A percentile compares a stretch with the other conserved stretches of the same genome.
Evolutionary conservation across 352 stramenopile genomes (phyloP).

Genomic region (Globisporangium nunn): DNA sequence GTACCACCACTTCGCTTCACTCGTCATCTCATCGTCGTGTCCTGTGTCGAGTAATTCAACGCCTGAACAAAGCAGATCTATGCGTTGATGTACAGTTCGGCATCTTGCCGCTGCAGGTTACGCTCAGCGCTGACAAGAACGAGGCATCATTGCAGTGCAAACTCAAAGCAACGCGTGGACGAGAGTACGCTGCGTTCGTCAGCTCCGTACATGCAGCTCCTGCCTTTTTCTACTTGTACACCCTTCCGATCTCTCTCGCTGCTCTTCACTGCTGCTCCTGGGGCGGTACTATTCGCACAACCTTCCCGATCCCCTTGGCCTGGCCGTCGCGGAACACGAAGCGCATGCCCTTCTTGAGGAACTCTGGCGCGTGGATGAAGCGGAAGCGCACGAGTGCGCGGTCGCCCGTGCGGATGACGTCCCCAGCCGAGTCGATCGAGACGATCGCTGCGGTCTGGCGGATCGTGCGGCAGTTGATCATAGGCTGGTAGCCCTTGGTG

Average conservation of each 20-base stretch:
- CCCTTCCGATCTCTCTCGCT: background rate
- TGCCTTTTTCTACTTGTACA: background rate
- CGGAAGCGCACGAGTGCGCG: slow-evolving; percentile 84
- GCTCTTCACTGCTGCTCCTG: slow-evolving; percentile 11
- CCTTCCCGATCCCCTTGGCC: slow-evolving; percentile 95
- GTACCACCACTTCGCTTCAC: too few relatives aligned
- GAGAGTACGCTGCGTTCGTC: too few relatives aligned
- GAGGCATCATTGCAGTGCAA: too few relatives aligned
- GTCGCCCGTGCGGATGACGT: slow-evolving; percentile 88
- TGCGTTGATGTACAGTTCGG: too few relatives aligned
- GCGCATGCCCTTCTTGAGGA: slow-evolving; percentile 93
- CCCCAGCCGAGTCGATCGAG: slow-evolving; percentile 72
- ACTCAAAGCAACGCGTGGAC: too few relatives aligned
- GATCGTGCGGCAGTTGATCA: slow-evolving; percentile 92
- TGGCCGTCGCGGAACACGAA: slow-evolving; percentile 98
- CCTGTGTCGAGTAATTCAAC: too few relatives aligned
- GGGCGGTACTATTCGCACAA: slow-evolving; percentile 62
- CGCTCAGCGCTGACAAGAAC: too few relatives aligned
- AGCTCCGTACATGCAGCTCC: background rate
- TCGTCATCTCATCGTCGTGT: too few relatives aligned
- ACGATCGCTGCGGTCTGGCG: slow-evolving; percentile 88
- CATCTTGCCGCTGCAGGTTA: too few relatives aligned
- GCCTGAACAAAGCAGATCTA: too few relatives aligned
- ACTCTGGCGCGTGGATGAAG: slow-evolving; percentile 92
- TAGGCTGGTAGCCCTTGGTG: slow-evolving; percentile 89